Evolutionary conservation across 805 yeast genomes (phyloP).

Genomic region (Pichia occidentalis): DNA sequence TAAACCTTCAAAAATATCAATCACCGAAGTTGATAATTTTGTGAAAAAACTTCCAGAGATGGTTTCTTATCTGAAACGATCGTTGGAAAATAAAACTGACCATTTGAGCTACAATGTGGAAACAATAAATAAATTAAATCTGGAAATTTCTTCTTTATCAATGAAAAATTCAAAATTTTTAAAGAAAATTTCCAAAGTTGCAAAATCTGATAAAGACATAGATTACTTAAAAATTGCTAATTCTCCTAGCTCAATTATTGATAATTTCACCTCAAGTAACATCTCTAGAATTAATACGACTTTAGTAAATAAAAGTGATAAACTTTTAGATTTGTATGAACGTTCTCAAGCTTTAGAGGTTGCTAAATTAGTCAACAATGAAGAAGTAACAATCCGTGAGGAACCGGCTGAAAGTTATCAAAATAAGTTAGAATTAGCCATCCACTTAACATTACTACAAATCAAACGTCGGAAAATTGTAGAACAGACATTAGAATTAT

Average conservation of each 20-base stretch:
- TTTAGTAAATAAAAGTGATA: constrained; percentile 25
- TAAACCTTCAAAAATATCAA: constrained; percentile 5
- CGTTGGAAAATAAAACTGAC: constrained; percentile 39
- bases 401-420: constrained; percentile 1
- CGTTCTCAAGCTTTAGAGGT: constrained; percentile 57
- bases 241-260: constrained; percentile 7
- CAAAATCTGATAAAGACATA: too few species aligned
- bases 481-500: constrained; percentile 2
- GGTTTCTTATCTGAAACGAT: constrained; percentile 18
- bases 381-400: constrained; percentile 29
- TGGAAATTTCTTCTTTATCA: constrained; percentile 31
- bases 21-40: constrained; percentile 15
- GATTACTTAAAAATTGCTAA: neutral
- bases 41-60: constrained; percentile 19
- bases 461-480: constrained; percentile 29
- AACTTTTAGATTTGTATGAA: constrained; percentile 39
- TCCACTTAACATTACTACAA: constrained; percentile 36
- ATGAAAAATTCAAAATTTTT: constrained; percentile 18
- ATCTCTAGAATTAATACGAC: neutral
- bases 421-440: constrained; percentile 26
- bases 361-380: constrained; percentile 52
- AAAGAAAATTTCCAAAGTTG: constrained; percentile 5
- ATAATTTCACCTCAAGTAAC: constrained; percentile 1
- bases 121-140: constrained; percentile 35
- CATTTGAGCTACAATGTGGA: constrained; percentile 44